Conservation (phyloP, 2,329 filamentous ascomycete species). For the Exophiala bonariae region DNA sequence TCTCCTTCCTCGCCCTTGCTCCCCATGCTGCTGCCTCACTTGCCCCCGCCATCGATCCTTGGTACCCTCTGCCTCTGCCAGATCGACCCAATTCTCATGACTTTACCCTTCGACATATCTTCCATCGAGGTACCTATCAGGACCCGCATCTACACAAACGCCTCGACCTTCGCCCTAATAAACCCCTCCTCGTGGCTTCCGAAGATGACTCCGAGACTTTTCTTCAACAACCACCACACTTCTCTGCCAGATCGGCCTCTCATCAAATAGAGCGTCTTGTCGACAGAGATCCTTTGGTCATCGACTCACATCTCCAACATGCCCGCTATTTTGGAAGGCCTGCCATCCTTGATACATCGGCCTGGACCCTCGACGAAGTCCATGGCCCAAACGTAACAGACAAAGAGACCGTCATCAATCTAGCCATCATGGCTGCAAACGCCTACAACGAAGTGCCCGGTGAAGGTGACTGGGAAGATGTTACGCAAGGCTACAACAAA, state of each 20-base stretch:
- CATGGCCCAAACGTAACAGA: slow-evolving; percentile 79
- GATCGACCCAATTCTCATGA: slow-evolving; percentile 21
- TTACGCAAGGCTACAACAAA: slow-evolving; percentile 77
- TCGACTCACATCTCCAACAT: slow-evolving; percentile 76
- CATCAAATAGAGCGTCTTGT: slow-evolving; percentile 76
- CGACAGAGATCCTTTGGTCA: slow-evolving; percentile 72
- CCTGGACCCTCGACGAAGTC: slow-evolving; percentile 81
- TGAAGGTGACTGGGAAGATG: slow-evolving; percentile 78
- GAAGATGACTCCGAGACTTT: slow-evolving; percentile 51
- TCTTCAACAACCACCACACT: slow-evolving; percentile 50
- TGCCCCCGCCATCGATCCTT: slow-evolving; percentile 23
- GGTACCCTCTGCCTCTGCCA: slow-evolving; percentile 21
- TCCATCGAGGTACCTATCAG: slow-evolving; percentile 82
- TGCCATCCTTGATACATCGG: slow-evolving; percentile 67
- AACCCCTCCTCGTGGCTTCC: slow-evolving; percentile 55
- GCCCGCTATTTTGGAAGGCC: slow-evolving; percentile 69
- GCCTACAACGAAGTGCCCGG: slow-evolving; percentile 77
- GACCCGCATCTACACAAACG: slow-evolving; percentile 76
- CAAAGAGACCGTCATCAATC: slow-evolving; percentile 76
- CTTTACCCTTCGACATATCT: slow-evolving; percentile 77
- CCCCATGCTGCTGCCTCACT: slow-evolving; percentile 12
- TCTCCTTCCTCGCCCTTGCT: slow-evolving; percentile 67
- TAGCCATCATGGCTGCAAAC: slow-evolving; percentile 86
- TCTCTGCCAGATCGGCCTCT: slow-evolving; percentile 64
- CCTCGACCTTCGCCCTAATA: slow-evolving; percentile 53